Percentiles rank a stretch among this genome's conserved stretches.
phyloP scores from a whole-genome alignment of 108 stramenopile species.

The Fragilaria radians region DNA sequence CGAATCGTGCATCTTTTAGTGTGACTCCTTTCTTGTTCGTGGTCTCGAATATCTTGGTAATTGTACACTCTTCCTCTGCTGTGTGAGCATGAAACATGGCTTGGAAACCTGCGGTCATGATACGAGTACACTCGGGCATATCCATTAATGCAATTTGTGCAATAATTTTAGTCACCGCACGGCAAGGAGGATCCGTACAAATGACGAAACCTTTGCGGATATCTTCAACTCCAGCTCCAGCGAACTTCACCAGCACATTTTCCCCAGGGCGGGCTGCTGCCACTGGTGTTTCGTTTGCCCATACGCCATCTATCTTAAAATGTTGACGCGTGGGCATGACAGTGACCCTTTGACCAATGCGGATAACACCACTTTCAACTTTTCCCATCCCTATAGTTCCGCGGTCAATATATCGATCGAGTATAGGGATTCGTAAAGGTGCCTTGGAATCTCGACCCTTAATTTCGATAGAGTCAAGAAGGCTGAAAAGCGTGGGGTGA shows the following conservation, averaged over 20 bases:
- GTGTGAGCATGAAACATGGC: conserved; percentile 97
- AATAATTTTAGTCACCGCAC: conserved; percentile 81
- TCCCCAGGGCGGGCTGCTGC: conserved; percentile 94
- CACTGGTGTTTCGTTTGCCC: conserved; percentile 89
- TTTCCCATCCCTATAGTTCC: conserved; percentile 98
- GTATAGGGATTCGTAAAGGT: conserved; percentile 90
- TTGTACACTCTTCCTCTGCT: conserved; percentile 88
- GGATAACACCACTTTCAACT: conserved; percentile 93
- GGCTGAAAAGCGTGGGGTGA: conserved; percentile 72
- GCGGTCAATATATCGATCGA: conserved; percentile 96
- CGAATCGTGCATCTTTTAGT: conserved; percentile 76
- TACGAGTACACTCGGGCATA: conserved; percentile 93
- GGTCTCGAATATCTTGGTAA: conserved; percentile 86
- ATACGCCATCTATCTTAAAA: conserved; percentile 92
- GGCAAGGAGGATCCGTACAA: conserved; percentile 76
- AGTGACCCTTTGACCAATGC: conserved; percentile 82
- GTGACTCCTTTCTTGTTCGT: conserved; percentile 74
- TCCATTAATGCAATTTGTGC: conserved; percentile 83
- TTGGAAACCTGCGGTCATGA: conserved; percentile 96
- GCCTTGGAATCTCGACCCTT: conserved; percentile 71
- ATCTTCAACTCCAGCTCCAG: conserved; percentile 83
- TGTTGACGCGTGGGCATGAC: conserved; percentile 90
- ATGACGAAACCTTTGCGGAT: conserved; percentile 96
- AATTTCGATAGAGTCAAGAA: conserved; percentile 86
- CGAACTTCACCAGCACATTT: conserved; percentile 92